Percentiles rank a stretch among this genome's conserved stretches.
Evolutionary conservation across 768 basidiomycete species (phyloP).

Genomic region (Candolleomyces efflorescens): DNA sequence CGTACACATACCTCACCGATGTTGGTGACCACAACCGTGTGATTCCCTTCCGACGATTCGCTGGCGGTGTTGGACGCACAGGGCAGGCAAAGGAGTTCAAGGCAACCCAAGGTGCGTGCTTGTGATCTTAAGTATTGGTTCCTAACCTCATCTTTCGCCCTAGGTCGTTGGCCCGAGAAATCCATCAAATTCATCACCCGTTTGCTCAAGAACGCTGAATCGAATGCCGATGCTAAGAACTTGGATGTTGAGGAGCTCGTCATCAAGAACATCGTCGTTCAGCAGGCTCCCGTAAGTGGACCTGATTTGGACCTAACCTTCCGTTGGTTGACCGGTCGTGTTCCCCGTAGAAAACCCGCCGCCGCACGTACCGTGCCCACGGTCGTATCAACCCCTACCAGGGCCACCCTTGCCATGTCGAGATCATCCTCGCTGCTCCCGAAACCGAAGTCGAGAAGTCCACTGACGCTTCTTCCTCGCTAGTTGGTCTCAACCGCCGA

Average conservation of each 20-base stretch:
- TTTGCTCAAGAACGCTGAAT: constrained; percentile 97
- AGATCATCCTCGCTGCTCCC: constrained; percentile 81
- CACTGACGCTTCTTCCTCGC: constrained; percentile 69
- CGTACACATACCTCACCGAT: constrained; percentile 89
- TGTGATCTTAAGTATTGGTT: neutral
- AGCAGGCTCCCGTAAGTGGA: constrained; percentile 90
- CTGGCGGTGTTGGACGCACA: constrained; percentile 93
- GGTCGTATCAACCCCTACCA: constrained; percentile 99
- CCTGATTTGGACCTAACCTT: neutral
- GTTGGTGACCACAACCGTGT: constrained; percentile 96
- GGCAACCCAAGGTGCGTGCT: constrained; percentile 82
- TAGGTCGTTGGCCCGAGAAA: constrained; percentile 99
- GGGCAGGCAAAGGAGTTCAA: constrained; percentile 96
- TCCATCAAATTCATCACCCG: constrained; percentile 93
- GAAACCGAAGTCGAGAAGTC: constrained; percentile 87
- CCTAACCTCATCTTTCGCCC: neutral
- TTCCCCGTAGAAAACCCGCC: constrained; percentile 83
- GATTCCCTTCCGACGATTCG: constrained; percentile 94
- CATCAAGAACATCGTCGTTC: constrained; percentile 97
- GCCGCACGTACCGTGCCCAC: constrained; percentile 97
- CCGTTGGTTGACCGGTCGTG: constrained; percentile 2
- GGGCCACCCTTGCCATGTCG: constrained; percentile 95
- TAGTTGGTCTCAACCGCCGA: constrained; percentile 75
- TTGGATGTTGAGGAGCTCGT: constrained; percentile 86
- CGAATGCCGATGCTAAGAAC: constrained; percentile 98